Conservation (phyloP, 768 basidiomycete species). For the Leucocoprinus leucothites region DNA sequence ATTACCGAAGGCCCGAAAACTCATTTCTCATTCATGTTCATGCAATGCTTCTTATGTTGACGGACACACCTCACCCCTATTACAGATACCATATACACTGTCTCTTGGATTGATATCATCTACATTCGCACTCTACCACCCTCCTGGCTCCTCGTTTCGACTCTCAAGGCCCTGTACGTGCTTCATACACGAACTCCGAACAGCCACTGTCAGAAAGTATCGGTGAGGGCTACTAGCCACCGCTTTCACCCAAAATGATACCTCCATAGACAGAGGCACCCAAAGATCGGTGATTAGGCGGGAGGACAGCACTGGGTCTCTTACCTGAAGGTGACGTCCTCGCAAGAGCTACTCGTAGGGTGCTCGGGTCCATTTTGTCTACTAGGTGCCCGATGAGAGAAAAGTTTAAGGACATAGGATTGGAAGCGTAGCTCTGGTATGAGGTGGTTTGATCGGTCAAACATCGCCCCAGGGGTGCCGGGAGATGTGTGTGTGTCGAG, state of each 20-base stretch:
- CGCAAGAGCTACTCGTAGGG: constrained; percentile 69
- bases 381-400: constrained; percentile 84
- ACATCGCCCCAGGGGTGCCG: not conserved
- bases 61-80: constrained; percentile 87
- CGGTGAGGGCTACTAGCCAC: constrained; percentile 74
- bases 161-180: constrained; percentile 87
- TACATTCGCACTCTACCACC: constrained; percentile 76
- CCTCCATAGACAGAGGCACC: not conserved
- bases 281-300: constrained; percentile 12
- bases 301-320: constrained; percentile 50
- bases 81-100: constrained; percentile 89
- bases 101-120: constrained; percentile 71
- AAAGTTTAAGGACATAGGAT: constrained; percentile 86
- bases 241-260: constrained; percentile 39
- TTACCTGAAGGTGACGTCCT: constrained; percentile 49
- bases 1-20: not conserved
- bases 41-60: constrained; percentile 59
- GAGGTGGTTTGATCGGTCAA: constrained; percentile 58
- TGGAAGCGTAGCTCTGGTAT: constrained; percentile 65
- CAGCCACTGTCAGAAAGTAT: constrained; percentile 52
- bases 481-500: constrained; percentile 26
- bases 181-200: constrained; percentile 90
- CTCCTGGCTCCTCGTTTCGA: constrained; percentile 77
- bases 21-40: not conserved
- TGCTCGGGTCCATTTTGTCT: constrained; percentile 85